phyloP scores from a whole-genome alignment of 1,284 basidiomycete genomes.

The Apiotrichum sp. region DNA sequence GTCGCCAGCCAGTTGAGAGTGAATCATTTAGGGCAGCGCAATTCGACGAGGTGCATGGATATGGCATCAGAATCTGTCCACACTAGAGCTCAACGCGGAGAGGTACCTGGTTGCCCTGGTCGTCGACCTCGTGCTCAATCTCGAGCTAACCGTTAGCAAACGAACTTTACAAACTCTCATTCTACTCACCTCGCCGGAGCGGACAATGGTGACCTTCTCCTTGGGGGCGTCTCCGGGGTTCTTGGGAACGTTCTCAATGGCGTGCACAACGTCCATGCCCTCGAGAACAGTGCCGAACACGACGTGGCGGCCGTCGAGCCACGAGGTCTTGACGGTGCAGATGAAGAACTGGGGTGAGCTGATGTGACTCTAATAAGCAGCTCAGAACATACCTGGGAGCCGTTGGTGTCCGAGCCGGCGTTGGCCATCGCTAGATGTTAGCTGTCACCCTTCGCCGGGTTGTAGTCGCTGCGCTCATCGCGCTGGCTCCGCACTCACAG shows the following conservation, averaged over 20 bases:
- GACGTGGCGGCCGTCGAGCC: conserved; percentile 56
- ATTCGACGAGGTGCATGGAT: conserved; percentile 9
- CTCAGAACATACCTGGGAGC: conserved; percentile 27
- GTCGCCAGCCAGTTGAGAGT: not conserved
- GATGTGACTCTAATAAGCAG: not conserved
- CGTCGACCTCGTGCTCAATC: conserved; percentile 57
- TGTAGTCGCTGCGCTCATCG: not conserved
- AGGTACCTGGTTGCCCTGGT: conserved; percentile 78
- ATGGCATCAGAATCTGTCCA: conserved; percentile 16
- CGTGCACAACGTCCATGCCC: conserved; percentile 74
- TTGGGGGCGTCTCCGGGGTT: conserved; percentile 62
- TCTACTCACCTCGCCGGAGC: conserved; percentile 68
- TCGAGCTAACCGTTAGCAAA: conserved; percentile 51
- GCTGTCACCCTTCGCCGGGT: not conserved
- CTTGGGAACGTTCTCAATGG: conserved; percentile 66
- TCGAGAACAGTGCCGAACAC: conserved; percentile 88
- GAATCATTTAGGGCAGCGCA: not conserved
- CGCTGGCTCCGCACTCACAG: conserved; percentile 40
- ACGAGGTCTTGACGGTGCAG: conserved; percentile 69
- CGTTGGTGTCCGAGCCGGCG: conserved; percentile 53
- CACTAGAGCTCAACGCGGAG: conserved; percentile 80
- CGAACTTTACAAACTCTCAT: not conserved
- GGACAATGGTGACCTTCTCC: conserved; percentile 65
- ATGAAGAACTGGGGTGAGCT: conserved; percentile 51
- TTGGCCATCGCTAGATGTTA: conserved; percentile 71